phyloP scores from a whole-genome alignment of 73 alveolate genomes.

The Paramecium sexaurelia region DNA sequence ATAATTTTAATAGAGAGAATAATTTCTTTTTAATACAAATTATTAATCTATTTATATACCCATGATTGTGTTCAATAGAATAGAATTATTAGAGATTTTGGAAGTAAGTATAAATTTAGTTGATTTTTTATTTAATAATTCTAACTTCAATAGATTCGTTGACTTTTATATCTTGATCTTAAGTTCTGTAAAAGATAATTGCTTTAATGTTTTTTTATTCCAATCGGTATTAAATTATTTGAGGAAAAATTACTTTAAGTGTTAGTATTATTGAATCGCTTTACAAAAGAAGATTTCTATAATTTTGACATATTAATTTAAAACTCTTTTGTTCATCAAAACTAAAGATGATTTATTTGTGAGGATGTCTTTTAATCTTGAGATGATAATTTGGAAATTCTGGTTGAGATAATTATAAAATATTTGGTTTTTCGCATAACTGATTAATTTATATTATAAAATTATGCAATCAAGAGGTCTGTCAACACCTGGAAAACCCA shows the following conservation, averaged over 20 bases:
- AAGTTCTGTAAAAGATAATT: neutral
- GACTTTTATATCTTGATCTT: slow-evolving; percentile 19
- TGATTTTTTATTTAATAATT: too few relatives aligned
- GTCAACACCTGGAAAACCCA: slow-evolving; percentile 15
- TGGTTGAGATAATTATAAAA: neutral
- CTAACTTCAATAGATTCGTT: slow-evolving; percentile 7
- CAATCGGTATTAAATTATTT: too few relatives aligned
- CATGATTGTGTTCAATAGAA: neutral
- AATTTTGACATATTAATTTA: neutral
- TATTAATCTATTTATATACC: neutral
- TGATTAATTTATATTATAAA: neutral
- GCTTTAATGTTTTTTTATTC: too few relatives aligned
- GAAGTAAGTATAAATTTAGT: neutral
- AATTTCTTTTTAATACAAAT: neutral
- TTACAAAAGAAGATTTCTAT: neutral
- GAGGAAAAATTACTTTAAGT: neutral
- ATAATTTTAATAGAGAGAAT: neutral
- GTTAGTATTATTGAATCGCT: neutral
- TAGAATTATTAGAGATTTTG: slow-evolving; percentile 14
- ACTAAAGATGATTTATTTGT: neutral
- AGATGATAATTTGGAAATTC: neutral
- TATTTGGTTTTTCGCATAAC: slow-evolving; percentile 16
- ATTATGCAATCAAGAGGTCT: neutral
- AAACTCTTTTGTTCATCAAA: slow-evolving; percentile 1
- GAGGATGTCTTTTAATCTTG: neutral